These are phyloP conservation scores for Penicillium thymicola DNA, from an alignment of 2,329 filamentous ascomycete species.

Conservation along the genomic window DNA sequence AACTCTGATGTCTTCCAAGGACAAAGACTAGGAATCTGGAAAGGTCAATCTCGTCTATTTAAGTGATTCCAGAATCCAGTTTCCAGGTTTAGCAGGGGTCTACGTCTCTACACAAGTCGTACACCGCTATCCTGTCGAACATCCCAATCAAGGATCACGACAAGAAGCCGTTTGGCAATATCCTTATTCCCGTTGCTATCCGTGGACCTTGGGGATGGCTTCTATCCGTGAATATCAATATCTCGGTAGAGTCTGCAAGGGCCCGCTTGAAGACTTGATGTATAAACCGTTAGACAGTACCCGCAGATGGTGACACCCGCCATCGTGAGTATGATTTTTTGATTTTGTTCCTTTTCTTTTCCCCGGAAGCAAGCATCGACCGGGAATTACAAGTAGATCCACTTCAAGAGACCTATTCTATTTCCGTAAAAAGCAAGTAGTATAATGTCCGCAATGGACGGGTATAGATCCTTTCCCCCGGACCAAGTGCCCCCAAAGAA, in stretches of 20 bases:
- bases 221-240: constrained; percentile 13
- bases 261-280: constrained; percentile 22
- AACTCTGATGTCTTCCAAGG: not conserved
- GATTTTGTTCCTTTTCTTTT: not conserved
- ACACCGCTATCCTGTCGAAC: constrained; percentile 25
- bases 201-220: constrained; percentile 4
- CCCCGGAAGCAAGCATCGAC: not conserved
- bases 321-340: not conserved
- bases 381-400: not conserved
- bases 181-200: constrained; percentile 6
- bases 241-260: constrained; percentile 22
- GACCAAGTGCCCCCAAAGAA: constrained; percentile 7
- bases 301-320: constrained; percentile 13
- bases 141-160: constrained; percentile 15
- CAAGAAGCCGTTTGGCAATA: constrained; percentile 8
- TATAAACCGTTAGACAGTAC: constrained; percentile 19
- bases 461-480: constrained; percentile 13
- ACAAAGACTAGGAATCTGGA: not conserved
- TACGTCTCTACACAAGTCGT: constrained; percentile 16
- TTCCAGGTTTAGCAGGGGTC: not conserved
- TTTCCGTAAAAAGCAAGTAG: not conserved
- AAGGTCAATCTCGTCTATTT: constrained; percentile 16
- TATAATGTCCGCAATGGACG: not conserved
- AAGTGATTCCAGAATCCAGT: constrained; percentile 9
- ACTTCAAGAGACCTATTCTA: not conserved